A percentile compares a stretch with the other conserved stretches of the same genome.
phyloP scores from a whole-genome alignment of 345 rosid genomes.

The Arabidopsis suecica region DNA sequence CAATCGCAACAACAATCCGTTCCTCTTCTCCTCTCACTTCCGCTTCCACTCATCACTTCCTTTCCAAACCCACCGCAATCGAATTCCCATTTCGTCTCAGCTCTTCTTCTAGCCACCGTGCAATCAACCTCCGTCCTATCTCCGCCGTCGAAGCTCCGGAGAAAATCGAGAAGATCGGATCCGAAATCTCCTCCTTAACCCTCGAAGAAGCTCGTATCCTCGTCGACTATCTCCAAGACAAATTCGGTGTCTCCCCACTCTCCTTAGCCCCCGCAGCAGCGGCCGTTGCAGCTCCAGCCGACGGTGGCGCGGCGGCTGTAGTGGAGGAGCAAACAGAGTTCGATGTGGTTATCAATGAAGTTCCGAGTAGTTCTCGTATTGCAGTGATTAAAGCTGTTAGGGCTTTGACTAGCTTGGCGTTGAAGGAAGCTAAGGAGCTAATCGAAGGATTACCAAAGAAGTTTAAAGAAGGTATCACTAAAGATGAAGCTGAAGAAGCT shows the following conservation, averaged over 20 bases:
- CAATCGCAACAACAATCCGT: conserved; percentile 49
- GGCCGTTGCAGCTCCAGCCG: conserved; percentile 52
- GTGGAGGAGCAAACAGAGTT: conserved; percentile 84
- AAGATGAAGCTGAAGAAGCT: conserved; percentile 88
- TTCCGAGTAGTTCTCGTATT: conserved; percentile 72
- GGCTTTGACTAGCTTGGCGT: conserved; percentile 72
- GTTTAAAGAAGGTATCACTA: conserved; percentile 70
- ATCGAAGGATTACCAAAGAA: conserved; percentile 90
- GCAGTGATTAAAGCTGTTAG: conserved; percentile 83
- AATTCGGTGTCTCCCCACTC: conserved; percentile 82
- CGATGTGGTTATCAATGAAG: conserved; percentile 79
- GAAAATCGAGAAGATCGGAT: conserved; percentile 70
- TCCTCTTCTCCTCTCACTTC: conserved; percentile 44
- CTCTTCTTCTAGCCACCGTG: conserved; percentile 43
- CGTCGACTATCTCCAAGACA: conserved; percentile 84
- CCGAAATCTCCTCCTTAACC: conserved; percentile 67
- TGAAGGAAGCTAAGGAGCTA: conserved; percentile 89
- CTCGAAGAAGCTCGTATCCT: conserved; percentile 77
- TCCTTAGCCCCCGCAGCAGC: conserved; percentile 68
- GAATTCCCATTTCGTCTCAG: conserved; percentile 52
- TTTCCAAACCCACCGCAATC: conserved; percentile 41
- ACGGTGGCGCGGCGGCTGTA: conserved; percentile 44
- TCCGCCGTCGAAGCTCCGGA: conserved; percentile 73
- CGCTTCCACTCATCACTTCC: conserved; percentile 32
- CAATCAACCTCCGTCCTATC: conserved; percentile 59